Evolutionary conservation across 2,329 filamentous ascomycete species (phyloP).

Genomic region (Clonostachys byssicola): DNA sequence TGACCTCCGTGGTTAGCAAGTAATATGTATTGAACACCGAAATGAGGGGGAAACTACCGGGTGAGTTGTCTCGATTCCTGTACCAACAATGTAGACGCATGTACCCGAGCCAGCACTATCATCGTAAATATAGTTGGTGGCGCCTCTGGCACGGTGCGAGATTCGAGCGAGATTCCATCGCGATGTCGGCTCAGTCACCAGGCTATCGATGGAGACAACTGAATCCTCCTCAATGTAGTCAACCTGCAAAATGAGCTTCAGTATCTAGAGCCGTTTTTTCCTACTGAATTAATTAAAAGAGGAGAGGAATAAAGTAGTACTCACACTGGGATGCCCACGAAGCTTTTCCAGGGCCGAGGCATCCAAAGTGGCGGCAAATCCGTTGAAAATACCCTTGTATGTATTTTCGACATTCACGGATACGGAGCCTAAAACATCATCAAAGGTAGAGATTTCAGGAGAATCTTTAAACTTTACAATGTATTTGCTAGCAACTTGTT

Average conservation of each 20-base stretch:
- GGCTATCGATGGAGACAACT: slow-evolving; percentile 36
- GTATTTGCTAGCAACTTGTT: slow-evolving; percentile 6
- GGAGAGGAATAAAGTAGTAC: too few relatives aligned
- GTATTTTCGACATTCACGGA: slow-evolving; percentile 6
- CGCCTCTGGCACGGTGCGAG: slow-evolving; percentile 16
- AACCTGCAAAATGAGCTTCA: slow-evolving; percentile 8
- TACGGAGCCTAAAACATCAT: slow-evolving; percentile 1
- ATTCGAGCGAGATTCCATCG: slow-evolving; percentile 29
- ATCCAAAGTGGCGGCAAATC: slow-evolving; percentile 18
- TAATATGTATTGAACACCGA: neutral
- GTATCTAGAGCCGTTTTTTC: neutral
- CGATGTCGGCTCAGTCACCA: slow-evolving; percentile 18
- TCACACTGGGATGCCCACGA: slow-evolving; percentile 14
- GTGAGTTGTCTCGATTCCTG: slow-evolving; percentile 28
- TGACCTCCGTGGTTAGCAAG: slow-evolving; percentile 2
- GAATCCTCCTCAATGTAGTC: slow-evolving; percentile 30
- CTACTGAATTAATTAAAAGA: neutral
- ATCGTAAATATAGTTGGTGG: slow-evolving; percentile 23
- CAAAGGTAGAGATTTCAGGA: neutral
- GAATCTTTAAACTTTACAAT: slow-evolving; percentile 9
- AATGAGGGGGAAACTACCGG: slow-evolving; percentile 14
- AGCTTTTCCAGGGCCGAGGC: slow-evolving; percentile 15
- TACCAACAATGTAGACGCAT: slow-evolving; percentile 36
- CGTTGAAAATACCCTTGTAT: slow-evolving; percentile 8
- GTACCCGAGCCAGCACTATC: slow-evolving; percentile 23